phyloP scores from a whole-genome alignment of 1,284 basidiomycete genomes.

The Schizophyllum amplum region DNA sequence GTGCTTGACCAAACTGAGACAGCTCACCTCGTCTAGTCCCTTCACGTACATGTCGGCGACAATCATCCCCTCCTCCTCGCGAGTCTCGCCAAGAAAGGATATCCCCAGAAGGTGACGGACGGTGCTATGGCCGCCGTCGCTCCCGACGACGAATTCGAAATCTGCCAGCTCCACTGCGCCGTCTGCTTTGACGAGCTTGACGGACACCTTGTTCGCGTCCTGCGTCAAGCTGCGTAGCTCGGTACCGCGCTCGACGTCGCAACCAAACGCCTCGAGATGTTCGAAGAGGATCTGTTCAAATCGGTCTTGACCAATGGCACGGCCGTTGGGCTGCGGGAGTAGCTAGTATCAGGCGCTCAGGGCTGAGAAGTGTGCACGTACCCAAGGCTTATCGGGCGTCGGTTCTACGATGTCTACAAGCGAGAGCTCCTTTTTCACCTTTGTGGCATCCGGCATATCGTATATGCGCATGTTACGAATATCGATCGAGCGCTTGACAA shows the following conservation, averaged over 20 bases:
- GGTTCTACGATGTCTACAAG: too few relatives aligned
- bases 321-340: slow-evolving; percentile 18
- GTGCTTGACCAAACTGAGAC: neutral
- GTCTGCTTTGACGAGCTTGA: slow-evolving; percentile 4
- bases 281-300: slow-evolving; percentile 28
- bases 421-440: too few relatives aligned
- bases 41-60: slow-evolving; percentile 14
- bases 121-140: slow-evolving; percentile 13
- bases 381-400: slow-evolving; percentile 14
- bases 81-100: slow-evolving; percentile 15
- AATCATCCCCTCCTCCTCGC: slow-evolving; percentile 4
- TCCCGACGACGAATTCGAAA: slow-evolving; percentile 14
- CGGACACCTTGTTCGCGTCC: slow-evolving; percentile 8
- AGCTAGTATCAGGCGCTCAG: neutral
- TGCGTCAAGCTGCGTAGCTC: slow-evolving; percentile 28
- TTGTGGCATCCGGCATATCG: too few relatives aligned
- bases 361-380: neutral
- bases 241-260: slow-evolving; percentile 28
- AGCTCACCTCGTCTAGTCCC: neutral
- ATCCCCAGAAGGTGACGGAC: slow-evolving; percentile 17
- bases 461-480: too few relatives aligned
- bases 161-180: slow-evolving; percentile 7
- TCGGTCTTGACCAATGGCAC: slow-evolving; percentile 29
- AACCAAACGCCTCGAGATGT: slow-evolving; percentile 22
- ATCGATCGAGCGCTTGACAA: too few relatives aligned